Percentiles rank a stretch among this genome's conserved stretches.
phyloP scores from a whole-genome alignment of 805 yeast species.

The Schwanniomyces sp. region DNA sequence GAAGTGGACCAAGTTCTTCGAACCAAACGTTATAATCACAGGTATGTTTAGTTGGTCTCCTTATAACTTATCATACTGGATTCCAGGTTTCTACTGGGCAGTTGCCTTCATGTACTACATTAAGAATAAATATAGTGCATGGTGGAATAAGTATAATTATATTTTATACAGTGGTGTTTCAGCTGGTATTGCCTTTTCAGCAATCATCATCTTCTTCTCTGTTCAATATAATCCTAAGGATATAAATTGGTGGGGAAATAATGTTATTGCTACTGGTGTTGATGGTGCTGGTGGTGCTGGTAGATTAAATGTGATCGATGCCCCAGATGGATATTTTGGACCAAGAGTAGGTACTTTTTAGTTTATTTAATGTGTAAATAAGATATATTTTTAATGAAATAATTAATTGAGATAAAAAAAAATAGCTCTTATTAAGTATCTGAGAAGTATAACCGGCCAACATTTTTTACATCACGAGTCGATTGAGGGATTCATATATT shows the following conservation, averaged over 20 bases:
- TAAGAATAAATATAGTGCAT: slow-evolving; percentile 41
- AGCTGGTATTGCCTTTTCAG: slow-evolving; percentile 42
- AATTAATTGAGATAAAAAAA: background rate
- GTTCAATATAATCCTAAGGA: slow-evolving; percentile 13
- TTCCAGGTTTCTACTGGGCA: slow-evolving; percentile 56
- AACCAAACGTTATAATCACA: slow-evolving; percentile 35
- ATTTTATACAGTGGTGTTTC: slow-evolving; percentile 46
- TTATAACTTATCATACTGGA: slow-evolving; percentile 56
- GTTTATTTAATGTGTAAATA: background rate
- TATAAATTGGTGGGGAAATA: slow-evolving; percentile 67
- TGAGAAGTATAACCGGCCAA: no score
- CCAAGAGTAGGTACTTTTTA: slow-evolving; percentile 21
- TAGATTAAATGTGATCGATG: slow-evolving; percentile 18
- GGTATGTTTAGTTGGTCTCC: slow-evolving; percentile 55
- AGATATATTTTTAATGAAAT: background rate
- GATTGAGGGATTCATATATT: no score
- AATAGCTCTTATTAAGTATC: no score
- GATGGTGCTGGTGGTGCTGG: slow-evolving; percentile 6
- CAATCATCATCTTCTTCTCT: slow-evolving; percentile 37
- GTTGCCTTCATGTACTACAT: slow-evolving; percentile 36
- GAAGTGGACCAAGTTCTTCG: slow-evolving; percentile 41
- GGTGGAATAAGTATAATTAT: slow-evolving; percentile 47
- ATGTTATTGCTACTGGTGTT: slow-evolving; percentile 25
- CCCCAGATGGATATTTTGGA: slow-evolving; percentile 34
- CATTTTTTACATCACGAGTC: no score